A percentile compares a stretch with the other conserved stretches of the same genome.
Evolutionary conservation across 2,329 filamentous ascomycete genomes (phyloP).

Genomic region (Chaetomium sp.): DNA sequence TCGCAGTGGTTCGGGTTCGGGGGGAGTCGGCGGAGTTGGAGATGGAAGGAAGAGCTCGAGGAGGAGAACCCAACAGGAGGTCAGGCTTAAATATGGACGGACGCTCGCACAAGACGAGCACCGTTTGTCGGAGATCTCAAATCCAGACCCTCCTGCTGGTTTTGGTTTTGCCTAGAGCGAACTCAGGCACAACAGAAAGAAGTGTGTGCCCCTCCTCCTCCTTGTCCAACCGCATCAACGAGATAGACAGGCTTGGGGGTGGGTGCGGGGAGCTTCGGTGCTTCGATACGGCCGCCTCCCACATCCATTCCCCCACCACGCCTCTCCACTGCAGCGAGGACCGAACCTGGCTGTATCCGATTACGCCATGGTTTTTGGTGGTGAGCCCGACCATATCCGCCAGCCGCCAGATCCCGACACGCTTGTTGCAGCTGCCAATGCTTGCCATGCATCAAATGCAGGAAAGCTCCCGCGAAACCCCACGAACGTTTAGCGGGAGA

Average conservation of each 20-base stretch:
- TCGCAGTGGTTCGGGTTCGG: constrained; percentile 2
- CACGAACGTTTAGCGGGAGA: constrained; percentile 24
- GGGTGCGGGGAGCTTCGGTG: constrained; percentile 28
- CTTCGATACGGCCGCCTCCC: not conserved
- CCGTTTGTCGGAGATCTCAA: constrained; percentile 33
- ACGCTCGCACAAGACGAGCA: constrained; percentile 12
- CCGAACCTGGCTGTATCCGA: constrained; percentile 17
- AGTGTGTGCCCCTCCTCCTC: constrained; percentile 3
- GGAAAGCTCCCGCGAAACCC: constrained; percentile 21
- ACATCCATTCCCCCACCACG: constrained; percentile 8
- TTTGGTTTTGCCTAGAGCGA: not conserved
- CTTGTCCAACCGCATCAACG: constrained; percentile 16
- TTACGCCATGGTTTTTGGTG: constrained; percentile 33
- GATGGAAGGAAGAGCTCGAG: constrained; percentile 7
- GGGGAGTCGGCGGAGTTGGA: constrained; percentile 8
- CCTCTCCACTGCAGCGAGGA: constrained; percentile 19
- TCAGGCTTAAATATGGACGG: constrained; percentile 27
- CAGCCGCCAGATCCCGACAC: constrained; percentile 17
- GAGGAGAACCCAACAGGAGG: constrained; percentile 10
- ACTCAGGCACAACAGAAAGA: not conserved
- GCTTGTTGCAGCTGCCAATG: constrained; percentile 22
- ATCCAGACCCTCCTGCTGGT: constrained; percentile 6
- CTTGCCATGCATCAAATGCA: not conserved
- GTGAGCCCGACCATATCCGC: constrained; percentile 9
- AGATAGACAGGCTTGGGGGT: not conserved